These are phyloP conservation scores for Aspergillus cristatus DNA, from an alignment of 495 filamentous ascomycete genomes.

Conservation along the genomic window DNA sequence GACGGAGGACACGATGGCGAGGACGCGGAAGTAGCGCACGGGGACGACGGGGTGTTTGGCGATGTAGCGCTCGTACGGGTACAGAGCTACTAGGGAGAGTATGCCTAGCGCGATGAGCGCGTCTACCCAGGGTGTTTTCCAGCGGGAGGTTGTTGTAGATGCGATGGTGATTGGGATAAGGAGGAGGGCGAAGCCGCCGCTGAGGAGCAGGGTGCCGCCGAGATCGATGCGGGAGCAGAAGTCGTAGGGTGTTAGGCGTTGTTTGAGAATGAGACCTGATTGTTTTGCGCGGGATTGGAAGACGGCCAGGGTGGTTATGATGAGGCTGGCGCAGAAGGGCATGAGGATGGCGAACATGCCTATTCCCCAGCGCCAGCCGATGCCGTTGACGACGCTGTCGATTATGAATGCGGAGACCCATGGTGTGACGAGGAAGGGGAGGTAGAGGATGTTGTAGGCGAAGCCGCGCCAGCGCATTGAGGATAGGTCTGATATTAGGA, in stretches of 20 bases:
- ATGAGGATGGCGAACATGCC: constrained; percentile 43
- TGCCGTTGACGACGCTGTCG: constrained; percentile 33
- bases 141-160: constrained; percentile 24
- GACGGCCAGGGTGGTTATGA: constrained; percentile 35
- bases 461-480: constrained; percentile 39
- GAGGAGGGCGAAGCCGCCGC: constrained; percentile 24
- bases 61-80: constrained; percentile 35
- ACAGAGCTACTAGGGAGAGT: constrained; percentile 23
- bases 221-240: constrained; percentile 41
- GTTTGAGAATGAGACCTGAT: constrained; percentile 20
- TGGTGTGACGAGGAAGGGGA: constrained; percentile 37
- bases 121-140: constrained; percentile 36
- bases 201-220: constrained; percentile 33
- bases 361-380: constrained; percentile 44
- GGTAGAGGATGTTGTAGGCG: constrained; percentile 33
- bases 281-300: constrained; percentile 30
- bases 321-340: constrained; percentile 37
- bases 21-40: constrained; percentile 31
- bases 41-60: constrained; percentile 36
- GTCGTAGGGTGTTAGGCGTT: constrained; percentile 24
- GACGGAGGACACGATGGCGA: constrained; percentile 29
- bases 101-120: constrained; percentile 32
- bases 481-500: constrained; percentile 38
- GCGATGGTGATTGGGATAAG: constrained; percentile 34
- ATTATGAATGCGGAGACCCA: constrained; percentile 38